Evolutionary conservation across 805 yeast species (phyloP).

Genomic region (Diddensiella transvaalensis): DNA sequence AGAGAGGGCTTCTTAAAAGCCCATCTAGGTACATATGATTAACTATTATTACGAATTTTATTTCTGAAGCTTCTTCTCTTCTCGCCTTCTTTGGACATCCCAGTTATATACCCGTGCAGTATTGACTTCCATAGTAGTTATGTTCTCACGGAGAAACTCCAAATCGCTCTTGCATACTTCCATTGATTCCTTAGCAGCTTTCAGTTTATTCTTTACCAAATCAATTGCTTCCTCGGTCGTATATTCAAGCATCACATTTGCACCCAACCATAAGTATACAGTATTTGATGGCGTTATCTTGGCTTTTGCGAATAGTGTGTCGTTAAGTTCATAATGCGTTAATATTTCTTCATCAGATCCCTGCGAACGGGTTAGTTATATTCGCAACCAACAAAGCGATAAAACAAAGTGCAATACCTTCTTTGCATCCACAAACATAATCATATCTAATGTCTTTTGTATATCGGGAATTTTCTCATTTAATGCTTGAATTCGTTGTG

Average conservation of each 20-base stretch:
- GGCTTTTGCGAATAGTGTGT: conserved; percentile 86
- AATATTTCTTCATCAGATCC: conserved; percentile 45
- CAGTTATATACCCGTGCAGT: conserved; percentile 65
- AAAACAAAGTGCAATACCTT: conserved; percentile 25
- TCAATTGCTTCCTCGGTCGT: conserved; percentile 83
- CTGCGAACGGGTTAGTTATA: conserved; percentile 4
- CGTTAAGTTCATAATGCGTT: conserved; percentile 88
- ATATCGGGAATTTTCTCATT: conserved; percentile 86
- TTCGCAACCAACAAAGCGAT: conserved; percentile 22
- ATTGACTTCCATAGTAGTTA: conserved; percentile 97
- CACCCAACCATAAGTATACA: conserved; percentile 95
- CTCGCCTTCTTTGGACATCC: conserved; percentile 36
- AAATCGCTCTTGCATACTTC: conserved; percentile 72
- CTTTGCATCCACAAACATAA: conserved; percentile 53
- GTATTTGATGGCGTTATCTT: conserved; percentile 56
- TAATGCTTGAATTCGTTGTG: conserved; percentile 42
- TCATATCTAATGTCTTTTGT: conserved; percentile 74
- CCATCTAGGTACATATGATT: not conserved
- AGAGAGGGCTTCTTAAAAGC: not conserved
- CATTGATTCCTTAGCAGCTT: conserved; percentile 57
- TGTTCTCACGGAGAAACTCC: conserved; percentile 79
- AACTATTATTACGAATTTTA: not conserved
- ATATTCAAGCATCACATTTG: conserved; percentile 95
- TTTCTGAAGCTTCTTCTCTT: conserved; percentile 14
- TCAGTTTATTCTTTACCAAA: conserved; percentile 59